Evolutionary conservation across 306 rosid species (phyloP), one percentile per base, ranked within the genome.

Genomic region (Rosa chinensis): DNA sequence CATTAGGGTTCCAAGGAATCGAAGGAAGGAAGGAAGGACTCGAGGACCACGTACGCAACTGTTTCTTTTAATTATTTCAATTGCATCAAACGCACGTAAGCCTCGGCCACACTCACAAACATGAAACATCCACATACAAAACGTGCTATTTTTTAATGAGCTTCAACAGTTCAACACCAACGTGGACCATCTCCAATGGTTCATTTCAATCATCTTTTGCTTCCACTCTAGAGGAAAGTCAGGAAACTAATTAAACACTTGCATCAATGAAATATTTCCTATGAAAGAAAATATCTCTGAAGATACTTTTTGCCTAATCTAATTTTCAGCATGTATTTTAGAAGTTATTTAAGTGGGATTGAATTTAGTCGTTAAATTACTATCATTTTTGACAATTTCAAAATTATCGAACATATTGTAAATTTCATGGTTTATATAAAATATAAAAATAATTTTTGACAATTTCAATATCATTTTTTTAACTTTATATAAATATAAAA

Each of bases 121-220:
- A 63, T 55, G 62, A 55, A 55, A 55, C 59, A 76, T 48, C 42
- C 25, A 42, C 47, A 73, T 58, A 85, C 75, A 79, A 87, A 83
- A 88, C 88, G 90, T 87, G 90, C 58, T 10, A 35, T 1, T 10
- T 49, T 82, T 75, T 5, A 7, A 74, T 58, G 23, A 72, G 75
- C 55, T 83, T 71, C 64, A 32, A 28, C 8, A 28, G 68, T 56
- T n/a, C 10, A 45, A 74, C 44, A 62, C 71, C 76, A 79, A 87
- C 91, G 85, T 88, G 92, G 74, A 58, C 12, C 47, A 16, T 58
- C 39, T n/a, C 70, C 21, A 10, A 20, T 47, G 13, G 62, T 55
- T 23, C 62, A 50, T 70, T 32, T 49, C 49, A 64, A 70, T 63
- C 32, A 72, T 72, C 59, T 47, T 56, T 76, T 32, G 28, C 78